phyloP scores from a whole-genome alignment of 495 filamentous ascomycete genomes.

The Echria macrotheca region DNA sequence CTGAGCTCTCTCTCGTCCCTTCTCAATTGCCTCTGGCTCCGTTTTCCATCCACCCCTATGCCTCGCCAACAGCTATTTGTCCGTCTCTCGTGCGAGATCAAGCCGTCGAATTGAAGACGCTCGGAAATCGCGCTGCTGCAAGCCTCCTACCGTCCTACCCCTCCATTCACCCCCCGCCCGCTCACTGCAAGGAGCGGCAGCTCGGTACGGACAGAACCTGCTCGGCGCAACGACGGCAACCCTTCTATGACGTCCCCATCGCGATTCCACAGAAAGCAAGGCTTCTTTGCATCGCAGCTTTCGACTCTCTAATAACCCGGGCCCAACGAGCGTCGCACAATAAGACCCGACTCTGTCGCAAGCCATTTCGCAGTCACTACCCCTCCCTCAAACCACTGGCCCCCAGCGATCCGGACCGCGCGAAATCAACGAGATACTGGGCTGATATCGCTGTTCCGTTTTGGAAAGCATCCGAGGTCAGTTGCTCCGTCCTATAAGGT shows the following conservation, averaged over 20 bases:
- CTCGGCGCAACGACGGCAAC: neutral
- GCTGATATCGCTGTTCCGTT: neutral
- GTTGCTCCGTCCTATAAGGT: neutral
- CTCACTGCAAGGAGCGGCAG: neutral
- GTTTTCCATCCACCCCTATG: constrained; percentile 1
- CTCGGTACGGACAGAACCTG: neutral
- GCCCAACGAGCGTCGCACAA: neutral
- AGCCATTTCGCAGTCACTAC: too few species aligned
- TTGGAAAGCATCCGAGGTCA: too few species aligned
- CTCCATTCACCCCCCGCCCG: neutral
- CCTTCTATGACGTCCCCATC: constrained; percentile 7
- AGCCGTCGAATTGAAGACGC: constrained; percentile 2
- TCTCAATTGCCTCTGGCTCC: neutral
- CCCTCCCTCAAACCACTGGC: too few species aligned
- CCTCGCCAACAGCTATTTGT: constrained; percentile 1
- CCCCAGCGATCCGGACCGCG: too few species aligned
- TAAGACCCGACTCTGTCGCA: neutral
- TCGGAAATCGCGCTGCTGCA: too few species aligned
- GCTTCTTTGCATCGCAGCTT: constrained; percentile 3
- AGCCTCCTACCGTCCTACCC: neutral
- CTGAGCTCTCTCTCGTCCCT: neutral
- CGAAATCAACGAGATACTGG: too few species aligned
- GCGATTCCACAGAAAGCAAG: neutral
- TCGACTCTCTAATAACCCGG: neutral
- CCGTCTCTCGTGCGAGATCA: constrained; percentile 2